Evolutionary conservation across 2,329 filamentous ascomycete species (phyloP), one percentile per base, ranked within the genome.

Genomic region (Bipolaris victoriae): DNA sequence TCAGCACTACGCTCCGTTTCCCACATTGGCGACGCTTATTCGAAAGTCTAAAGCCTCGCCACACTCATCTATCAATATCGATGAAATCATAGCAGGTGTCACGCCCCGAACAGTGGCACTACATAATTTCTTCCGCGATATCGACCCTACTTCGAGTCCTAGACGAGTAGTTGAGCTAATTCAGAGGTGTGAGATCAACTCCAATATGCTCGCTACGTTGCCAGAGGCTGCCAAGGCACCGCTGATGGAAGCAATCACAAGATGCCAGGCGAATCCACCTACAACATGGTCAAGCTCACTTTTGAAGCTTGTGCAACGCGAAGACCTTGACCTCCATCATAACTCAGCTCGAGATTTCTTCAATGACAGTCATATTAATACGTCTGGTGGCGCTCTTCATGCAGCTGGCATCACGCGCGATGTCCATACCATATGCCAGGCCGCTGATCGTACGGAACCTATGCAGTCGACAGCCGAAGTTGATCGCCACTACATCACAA

Each of bases 191-290:
- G 88, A 89, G 0, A 86, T 97, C 45, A 87, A 84, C 6, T 76
- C 78, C 9, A 80, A 84, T 22, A 79, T 93, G 47, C 83, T 98
- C 15, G 91, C 96, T 61, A 92, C 90, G 0, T 80, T 98, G 1
- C 94, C 95, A 1, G 92, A 96, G 75, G 88, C 91, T 24, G 82
- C 97, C n/a, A 84, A 90, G 52, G 86, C 89, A 2, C 90, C 91
- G 0, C 81, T 98, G 13, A 89, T 90, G 71, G 93, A 98, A 77
- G 88, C 89, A 5, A 92, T 98, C 39, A 85, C 88, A n/a, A 84
- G 87, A 61, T 96, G 91, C 63, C 93, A 97, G 73, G 85, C 87
- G n/a, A 85, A 87, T 58, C 94, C 94, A 16, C 91, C 92, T 9
- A 84, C 88, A 0, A 85, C 83, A 1, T 98, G 94, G 92, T 82